A percentile compares a stretch with the other conserved stretches of the same genome.
These are phyloP conservation scores for Edaphochlamys debaryana DNA, from an alignment of 139 green algal species.

Conservation along the genomic window DNA sequence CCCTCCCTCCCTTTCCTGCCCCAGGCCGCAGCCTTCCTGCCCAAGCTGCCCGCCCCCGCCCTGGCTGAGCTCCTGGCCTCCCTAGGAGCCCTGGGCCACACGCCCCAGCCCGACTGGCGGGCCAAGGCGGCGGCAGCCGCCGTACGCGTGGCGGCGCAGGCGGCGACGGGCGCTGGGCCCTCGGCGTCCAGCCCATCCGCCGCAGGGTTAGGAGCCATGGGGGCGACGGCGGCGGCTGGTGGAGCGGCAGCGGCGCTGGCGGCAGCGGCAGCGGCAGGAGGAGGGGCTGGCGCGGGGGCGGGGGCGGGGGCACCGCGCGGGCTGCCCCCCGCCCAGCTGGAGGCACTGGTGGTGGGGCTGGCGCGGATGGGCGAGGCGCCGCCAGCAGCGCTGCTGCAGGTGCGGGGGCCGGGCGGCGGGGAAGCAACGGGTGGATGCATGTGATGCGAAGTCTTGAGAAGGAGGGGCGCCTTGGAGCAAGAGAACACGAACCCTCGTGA, in stretches of 20 bases:
- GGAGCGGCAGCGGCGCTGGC: not conserved
- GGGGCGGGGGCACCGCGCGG: too few species aligned
- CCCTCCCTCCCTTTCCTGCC: too few species aligned
- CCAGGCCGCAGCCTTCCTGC: slow-evolving; percentile 17
- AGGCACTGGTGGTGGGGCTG: slow-evolving; percentile 16
- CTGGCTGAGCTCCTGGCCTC: slow-evolving; percentile 4
- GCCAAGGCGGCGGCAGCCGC: not conserved
- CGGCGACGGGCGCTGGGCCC: not conserved
- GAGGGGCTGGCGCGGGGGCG: too few species aligned
- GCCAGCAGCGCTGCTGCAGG: slow-evolving; percentile 22
- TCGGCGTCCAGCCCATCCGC: too few species aligned
- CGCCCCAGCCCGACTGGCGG: not conserved
- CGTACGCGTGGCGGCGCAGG: not conserved
- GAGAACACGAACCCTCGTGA: too few species aligned
- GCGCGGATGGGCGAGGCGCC: slow-evolving; percentile 1
- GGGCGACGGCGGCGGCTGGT: not conserved
- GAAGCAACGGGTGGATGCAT: too few species aligned
- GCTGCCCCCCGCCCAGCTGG: slow-evolving; percentile 11
- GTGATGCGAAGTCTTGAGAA: too few species aligned
- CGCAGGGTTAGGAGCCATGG: too few species aligned
- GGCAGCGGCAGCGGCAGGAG: not conserved
- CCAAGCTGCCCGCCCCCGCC: not conserved
- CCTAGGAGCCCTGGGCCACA: slow-evolving; percentile 23
- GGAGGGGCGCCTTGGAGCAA: too few species aligned
- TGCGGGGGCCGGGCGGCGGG: not conserved